Evolutionary conservation across 1,139 yeast species (phyloP).

Genomic region (Hemisphaericaspora xylanilytica): DNA sequence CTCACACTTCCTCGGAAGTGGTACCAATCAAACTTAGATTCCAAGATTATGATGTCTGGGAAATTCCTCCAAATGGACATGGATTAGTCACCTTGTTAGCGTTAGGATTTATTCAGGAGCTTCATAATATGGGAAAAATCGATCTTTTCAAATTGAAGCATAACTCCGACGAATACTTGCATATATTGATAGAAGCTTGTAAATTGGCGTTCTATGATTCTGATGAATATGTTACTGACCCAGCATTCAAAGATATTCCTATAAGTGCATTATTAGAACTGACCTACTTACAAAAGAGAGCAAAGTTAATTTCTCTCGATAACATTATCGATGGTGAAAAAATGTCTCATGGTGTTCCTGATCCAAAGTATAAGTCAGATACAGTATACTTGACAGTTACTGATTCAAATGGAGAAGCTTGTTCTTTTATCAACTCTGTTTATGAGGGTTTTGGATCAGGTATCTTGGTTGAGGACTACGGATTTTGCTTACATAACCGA

Average conservation of each 20-base stretch:
- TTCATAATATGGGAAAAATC: conserved; percentile 47
- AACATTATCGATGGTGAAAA: conserved; percentile 42
- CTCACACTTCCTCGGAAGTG: conserved; percentile 58
- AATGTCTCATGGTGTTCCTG: conserved; percentile 57
- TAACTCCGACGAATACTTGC: conserved; percentile 71
- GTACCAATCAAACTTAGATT: conserved; percentile 57
- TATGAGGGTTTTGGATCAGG: conserved; percentile 73
- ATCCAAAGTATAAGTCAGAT: conserved; percentile 64
- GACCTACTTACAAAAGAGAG: conserved; percentile 50
- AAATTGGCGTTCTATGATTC: conserved; percentile 76
- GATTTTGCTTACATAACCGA: conserved; percentile 73
- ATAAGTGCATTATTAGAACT: conserved; percentile 34
- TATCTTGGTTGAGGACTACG: conserved; percentile 62
- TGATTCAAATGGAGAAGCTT: conserved; percentile 74
- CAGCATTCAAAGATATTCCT: conserved; percentile 42
- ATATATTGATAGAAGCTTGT: conserved; percentile 64
- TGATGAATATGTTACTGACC: conserved; percentile 71
- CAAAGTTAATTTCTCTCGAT: conserved; percentile 41
- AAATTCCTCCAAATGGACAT: conserved; percentile 80
- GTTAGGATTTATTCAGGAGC: conserved; percentile 59
- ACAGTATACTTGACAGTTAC: conserved; percentile 74
- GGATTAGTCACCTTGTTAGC: conserved; percentile 73
- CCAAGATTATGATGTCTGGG: conserved; percentile 54
- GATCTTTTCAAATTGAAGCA: conserved; percentile 50
- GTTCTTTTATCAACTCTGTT: conserved; percentile 77